Conservation (phyloP, 768 basidiomycete genomes). For the Xerocomus potaroensis region DNA sequence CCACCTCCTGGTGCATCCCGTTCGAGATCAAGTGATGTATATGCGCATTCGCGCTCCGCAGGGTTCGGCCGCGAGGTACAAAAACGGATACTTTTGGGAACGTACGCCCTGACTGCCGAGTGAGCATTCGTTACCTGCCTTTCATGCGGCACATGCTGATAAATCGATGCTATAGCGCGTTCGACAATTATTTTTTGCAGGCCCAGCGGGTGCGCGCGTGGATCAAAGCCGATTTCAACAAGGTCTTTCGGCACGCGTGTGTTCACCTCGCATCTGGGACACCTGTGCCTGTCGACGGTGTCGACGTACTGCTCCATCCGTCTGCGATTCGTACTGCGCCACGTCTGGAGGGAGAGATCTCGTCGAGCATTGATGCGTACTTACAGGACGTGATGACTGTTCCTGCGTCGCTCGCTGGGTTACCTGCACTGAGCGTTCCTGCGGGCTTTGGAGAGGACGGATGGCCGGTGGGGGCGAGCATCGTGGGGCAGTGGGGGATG, state of each 20-base stretch:
- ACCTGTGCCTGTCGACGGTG: conserved; percentile 26
- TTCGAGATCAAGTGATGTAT: conserved; percentile 51
- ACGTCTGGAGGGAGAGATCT: conserved; percentile 30
- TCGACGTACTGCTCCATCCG: conserved; percentile 85
- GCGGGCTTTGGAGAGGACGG: conserved; percentile 43
- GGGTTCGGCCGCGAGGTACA: conserved; percentile 85
- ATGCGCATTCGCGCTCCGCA: conserved; percentile 59
- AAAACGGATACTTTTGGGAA: conserved; percentile 84
- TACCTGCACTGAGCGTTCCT: conserved; percentile 81
- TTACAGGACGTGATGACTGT: conserved; percentile 91
- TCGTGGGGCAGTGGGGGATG: conserved; percentile 86
- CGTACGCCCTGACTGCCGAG: conserved; percentile 90
- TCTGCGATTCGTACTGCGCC: conserved; percentile 88
- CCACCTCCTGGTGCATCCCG: conserved; percentile 40
- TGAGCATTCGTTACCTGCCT: too few relatives aligned
- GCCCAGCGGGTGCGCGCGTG: conserved; percentile 76
- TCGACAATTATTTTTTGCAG: conserved; percentile 95
- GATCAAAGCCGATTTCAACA: conserved; percentile 70
- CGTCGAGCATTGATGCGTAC: conserved; percentile 53
- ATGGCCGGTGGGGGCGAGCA: conserved; percentile 82
- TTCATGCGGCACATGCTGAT: too few relatives aligned
- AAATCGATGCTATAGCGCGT: conserved; percentile 55
- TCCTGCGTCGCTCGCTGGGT: conserved; percentile 84
- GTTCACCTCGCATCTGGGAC: conserved; percentile 32
- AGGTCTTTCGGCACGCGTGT: conserved; percentile 59